Base-by-base conservation (phyloP, 129 eudicot species). In the Tanacetum coccineum region DNA sequence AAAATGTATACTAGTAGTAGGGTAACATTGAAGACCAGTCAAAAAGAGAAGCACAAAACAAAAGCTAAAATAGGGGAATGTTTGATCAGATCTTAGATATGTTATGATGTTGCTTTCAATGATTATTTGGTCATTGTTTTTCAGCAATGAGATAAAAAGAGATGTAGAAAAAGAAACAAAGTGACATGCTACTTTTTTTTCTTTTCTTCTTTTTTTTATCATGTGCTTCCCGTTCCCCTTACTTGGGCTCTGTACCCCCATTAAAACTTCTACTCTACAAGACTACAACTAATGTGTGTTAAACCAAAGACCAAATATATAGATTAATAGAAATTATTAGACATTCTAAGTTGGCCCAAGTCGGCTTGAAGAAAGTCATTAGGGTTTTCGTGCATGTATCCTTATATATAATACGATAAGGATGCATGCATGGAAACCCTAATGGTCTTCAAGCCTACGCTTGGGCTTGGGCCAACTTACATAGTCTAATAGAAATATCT, bases 31-130 rank as follows among this genome's bases (percentile, higher is more conserved):
- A 81, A 58, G 87, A 82, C 81, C 83, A 73, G 91, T 81, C 87
- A 81, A 85, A 85, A 79, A 77, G 84, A 55, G 72, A 47, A 54
- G 42, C 52, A 44, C 51, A 79, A 36, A 76, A 80, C 44, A 71
- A 85, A 86, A 86, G 87, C 66, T 58, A 54, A 65, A 66, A 70
- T 58, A 67, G 6, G 70, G 68, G 85, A 82, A 80, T 82, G 85
- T 86, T 25, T 76, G 85, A 61, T 81, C 79, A 74, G 83, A 76
- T 73, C 80, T 81, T 79, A 78, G 84, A 85, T 82, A 73, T 74
- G 79, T 62, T 70, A 77, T 79, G 71, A 82, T 85, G 85, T 59
- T 74, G 75, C 83, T 86, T 78, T 81, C 86, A 82, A 86, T 86
- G 78, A 86, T 86, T 86, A 81, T 80, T 77, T 77, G 74, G 81